Base-by-base conservation (phyloP, 352 stramenopile species). In the Pythium volutum region DNA sequence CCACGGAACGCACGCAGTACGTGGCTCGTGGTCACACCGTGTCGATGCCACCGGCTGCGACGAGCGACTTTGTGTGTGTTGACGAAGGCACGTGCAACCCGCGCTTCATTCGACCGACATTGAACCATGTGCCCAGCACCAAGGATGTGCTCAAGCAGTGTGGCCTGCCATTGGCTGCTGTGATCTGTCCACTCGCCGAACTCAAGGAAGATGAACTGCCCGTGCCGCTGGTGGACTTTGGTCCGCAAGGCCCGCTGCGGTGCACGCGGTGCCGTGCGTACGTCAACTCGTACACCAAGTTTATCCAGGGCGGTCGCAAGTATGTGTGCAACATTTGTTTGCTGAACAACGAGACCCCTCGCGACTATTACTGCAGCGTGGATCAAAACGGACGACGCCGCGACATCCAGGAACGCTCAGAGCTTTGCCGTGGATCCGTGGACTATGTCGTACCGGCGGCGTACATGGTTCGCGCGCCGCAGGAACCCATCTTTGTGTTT, bases 301-400 rank as follows among this genome's bases (percentile, higher is more conserved):
- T 93, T 66, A 88, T 91, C 47, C 77, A 96, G 58, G 81, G 74
- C 48, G 87, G 84, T 2, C 78, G 79, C 62, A 89, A 90, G 63
- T 97, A 94, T 62, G 80, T 91, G 26, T 97, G 88, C 77, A 95
- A 96, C 71, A 90, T 97, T 59, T 97, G 88, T 61, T 72, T 76
- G 55, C 77, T 93, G 4, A 66, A 83, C 61, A 96, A 95, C 68
- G 80, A 95, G 58, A 91, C 86, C 7, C 84, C 87, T 11, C 77
- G 83, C 1, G 81, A 94, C 43, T 97, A 96, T 62, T 91, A 95
- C 64, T 93, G 87, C 77, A 87, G 75, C 48, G 80, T 93, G 66
- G 88, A 96, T 64, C 84, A 92, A 64, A 88, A 91, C 41, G 87
- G 87, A 31, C 84, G 80, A 11, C 87, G 87, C 3, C 84, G 85